Evolutionary conservation across 2,329 filamentous ascomycete genomes (phyloP).

Genomic region (Helotiales sp.): DNA sequence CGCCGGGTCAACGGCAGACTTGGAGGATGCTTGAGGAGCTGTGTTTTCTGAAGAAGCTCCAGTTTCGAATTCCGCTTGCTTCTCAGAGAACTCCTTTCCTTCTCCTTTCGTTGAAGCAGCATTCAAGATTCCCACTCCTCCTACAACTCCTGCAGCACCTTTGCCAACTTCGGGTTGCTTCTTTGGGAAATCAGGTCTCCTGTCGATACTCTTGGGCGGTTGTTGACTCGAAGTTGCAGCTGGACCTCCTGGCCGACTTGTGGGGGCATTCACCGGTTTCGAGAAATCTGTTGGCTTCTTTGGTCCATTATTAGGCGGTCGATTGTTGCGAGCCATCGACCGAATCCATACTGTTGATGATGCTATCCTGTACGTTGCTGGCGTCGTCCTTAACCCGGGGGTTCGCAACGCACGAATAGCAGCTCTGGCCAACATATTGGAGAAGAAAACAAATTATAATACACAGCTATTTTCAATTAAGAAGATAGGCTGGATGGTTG

Average conservation of each 20-base stretch:
- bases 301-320: constrained; percentile 33
- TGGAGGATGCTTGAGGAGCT: constrained; percentile 40
- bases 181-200: constrained; percentile 32
- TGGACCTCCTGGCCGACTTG: constrained; percentile 21
- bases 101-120: constrained; percentile 23
- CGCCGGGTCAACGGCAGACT: constrained; percentile 47
- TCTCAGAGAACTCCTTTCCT: constrained; percentile 30
- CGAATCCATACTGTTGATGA: constrained; percentile 49
- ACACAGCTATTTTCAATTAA: constrained; percentile 39
- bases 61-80: constrained; percentile 44
- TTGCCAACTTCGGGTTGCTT: constrained; percentile 30
- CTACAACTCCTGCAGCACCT: constrained; percentile 20
- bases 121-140: constrained; percentile 28
- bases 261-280: constrained; percentile 29
- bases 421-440: constrained; percentile 43
- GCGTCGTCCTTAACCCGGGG: constrained; percentile 35
- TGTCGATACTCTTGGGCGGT: constrained; percentile 29
- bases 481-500: constrained; percentile 34
- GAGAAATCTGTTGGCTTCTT: constrained; percentile 37
- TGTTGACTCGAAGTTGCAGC: constrained; percentile 27
- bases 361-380: constrained; percentile 42
- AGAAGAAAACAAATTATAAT: constrained; percentile 15
- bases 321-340: constrained; percentile 50
- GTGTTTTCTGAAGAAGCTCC: constrained; percentile 44
- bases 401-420: constrained; percentile 36